phyloP scores from a whole-genome alignment of 106 monocot species.

The Apostasia ramifera region DNA sequence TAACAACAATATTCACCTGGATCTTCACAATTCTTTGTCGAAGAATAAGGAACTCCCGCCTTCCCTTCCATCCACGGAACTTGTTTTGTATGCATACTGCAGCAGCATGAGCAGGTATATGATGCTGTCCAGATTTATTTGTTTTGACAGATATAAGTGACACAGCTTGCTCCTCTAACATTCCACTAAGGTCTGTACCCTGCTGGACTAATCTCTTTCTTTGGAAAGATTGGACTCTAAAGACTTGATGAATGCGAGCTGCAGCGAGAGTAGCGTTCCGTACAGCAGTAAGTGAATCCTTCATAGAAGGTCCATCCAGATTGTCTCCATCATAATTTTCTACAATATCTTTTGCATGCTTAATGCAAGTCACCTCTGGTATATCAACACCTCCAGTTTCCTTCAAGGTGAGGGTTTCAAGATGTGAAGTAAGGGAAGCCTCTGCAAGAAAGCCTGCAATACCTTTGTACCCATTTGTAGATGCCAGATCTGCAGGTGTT shows the following conservation, averaged over 20 bases:
- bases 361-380: conserved; percentile 17
- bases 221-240: conserved; percentile 77
- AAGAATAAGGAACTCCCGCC: conserved; percentile 63
- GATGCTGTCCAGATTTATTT: conserved; percentile 30
- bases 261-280: conserved; percentile 69
- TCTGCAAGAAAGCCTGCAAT: conserved; percentile 87
- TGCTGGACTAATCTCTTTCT: conserved; percentile 54
- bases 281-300: conserved; percentile 62
- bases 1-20: conserved; percentile 37
- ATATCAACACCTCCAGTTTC: conserved; percentile 22
- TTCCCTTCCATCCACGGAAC: conserved; percentile 91
- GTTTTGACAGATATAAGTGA: conserved; percentile 44
- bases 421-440: conserved; percentile 62
- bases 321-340: conserved; percentile 16
- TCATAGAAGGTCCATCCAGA: conserved; percentile 39
- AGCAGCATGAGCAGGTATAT: conserved; percentile 51
- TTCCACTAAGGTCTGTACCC: conserved; percentile 36
- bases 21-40: conserved; percentile 73
- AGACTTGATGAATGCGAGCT: conserved; percentile 75
- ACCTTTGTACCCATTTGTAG: conserved; percentile 77
- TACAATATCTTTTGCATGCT: conserved; percentile 23
- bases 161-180: conserved; percentile 58
- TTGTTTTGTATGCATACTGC: conserved; percentile 82
- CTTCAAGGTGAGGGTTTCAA: conserved; percentile 55
- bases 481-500: conserved; percentile 87